Evolutionary conservation across 129 eudicot genomes (phyloP), one percentile per base, ranked within the genome.

Genomic region (Gnaphalium uliginosum): DNA sequence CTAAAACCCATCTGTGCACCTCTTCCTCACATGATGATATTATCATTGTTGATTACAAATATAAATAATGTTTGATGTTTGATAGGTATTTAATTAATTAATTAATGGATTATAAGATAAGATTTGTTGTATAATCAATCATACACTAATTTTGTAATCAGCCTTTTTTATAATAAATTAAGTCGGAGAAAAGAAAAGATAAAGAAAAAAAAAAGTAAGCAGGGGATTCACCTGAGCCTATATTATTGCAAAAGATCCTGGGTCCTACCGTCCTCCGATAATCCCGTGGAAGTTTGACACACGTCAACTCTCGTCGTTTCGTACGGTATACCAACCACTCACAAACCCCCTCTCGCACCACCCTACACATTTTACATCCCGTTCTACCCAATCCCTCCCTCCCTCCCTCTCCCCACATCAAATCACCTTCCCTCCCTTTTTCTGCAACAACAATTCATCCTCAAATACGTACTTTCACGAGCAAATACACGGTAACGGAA

Each of bases 301-400:
- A 76, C 78, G 90, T 76, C 87, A 53, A 33, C 79, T 48, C 69
- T 81, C 69, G 82, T 68, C 72, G n/a, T 77, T 77, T 77, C 70
- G 72, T 78, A 78, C 71, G 37, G 54, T 59, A 59, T 70, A 85
- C 56, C 78, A 76, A 65, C 66, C 74, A 65, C 77, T 60, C 78
- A 58, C 69, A 10, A 24, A 26, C 26, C 61, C 59, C 82, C 41
- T 59, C 62, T 19, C 65, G 0, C 71, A 6, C 41, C 41, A 35
- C 10, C 41, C 10, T 35, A 7, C 7, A 0, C 41, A 7, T 35
- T 35, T 7, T 35, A 4, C 35, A 30, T 30, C 35, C 35, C 6
- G 35, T 48, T 46, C 72, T 10, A 48, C 53, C 65, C 65, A 18
- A 17, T 3, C 27, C 46, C 30, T 57, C 66, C 76, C 33, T 5